phyloP scores from a whole-genome alignment of 768 basidiomycete species.

The Phaffia australis region DNA sequence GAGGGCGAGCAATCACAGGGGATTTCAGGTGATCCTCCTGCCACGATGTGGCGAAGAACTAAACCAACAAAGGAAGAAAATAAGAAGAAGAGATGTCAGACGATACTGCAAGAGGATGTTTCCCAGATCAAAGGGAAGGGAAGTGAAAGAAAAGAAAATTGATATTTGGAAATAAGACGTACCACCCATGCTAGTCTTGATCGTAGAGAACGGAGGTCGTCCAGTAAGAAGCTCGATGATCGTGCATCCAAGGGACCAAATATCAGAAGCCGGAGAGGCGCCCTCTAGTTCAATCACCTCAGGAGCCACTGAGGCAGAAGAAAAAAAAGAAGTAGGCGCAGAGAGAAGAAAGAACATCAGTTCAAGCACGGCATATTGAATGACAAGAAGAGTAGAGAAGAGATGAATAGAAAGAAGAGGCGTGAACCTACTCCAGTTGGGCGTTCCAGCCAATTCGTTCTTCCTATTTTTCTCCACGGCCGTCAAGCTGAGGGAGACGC shows the following conservation, averaged over 20 bases:
- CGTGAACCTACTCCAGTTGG: conserved; percentile 67
- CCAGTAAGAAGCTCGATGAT: conserved; percentile 89
- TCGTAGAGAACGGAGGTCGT: conserved; percentile 78
- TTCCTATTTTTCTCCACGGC: conserved; percentile 60
- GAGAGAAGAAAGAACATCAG: too few species aligned
- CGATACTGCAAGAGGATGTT: too few species aligned
- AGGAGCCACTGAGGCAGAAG: conserved; percentile 57
- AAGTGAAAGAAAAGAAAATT: neutral
- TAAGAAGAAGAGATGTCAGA: neutral
- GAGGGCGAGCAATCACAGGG: conserved; percentile 66
- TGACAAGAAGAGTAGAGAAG: neutral
- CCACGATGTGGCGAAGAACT: conserved; percentile 98
- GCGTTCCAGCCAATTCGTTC: conserved; percentile 59
- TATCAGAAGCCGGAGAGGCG: conserved; percentile 82
- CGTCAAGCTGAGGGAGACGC: conserved; percentile 87
- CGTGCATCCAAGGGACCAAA: conserved; percentile 92
- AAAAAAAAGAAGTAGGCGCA: too few species aligned
- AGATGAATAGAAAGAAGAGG: neutral
- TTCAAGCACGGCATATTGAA: too few species aligned
- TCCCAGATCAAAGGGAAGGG: neutral
- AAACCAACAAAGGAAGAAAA: conserved; percentile 20
- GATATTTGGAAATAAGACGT: conserved; percentile 26
- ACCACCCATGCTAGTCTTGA: conserved; percentile 85
- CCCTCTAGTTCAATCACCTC: conserved; percentile 94
- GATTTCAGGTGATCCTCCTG: conserved; percentile 76